Base-by-base conservation (phyloP, 1,284 basidiomycete species). In the Puccinia novopanici region DNA sequence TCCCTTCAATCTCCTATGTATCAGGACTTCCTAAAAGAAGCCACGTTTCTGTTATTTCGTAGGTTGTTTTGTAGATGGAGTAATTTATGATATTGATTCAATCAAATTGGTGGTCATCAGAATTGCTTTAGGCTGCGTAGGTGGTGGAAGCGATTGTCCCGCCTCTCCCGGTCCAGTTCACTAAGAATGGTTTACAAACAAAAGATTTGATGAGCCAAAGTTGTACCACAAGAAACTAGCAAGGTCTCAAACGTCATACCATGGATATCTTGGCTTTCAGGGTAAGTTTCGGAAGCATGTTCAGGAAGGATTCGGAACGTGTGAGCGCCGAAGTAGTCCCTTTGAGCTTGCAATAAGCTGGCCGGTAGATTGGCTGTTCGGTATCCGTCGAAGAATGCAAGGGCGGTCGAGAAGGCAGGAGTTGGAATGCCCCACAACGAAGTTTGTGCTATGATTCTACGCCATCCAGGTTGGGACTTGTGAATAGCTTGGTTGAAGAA, bases 361-460 rank as follows among this genome's bases (percentile, higher is more conserved):
- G 97, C 97, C 55, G 96, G 94, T 81, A 98, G 90, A 82, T 93
- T 89, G 85, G 95, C 96, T 83, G 88, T 88, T 83, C 89, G 87
- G 90, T 98, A 99, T 74, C 97, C 97, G 87, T 99, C 97, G 87
- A 97, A 98, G 92, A 99, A 99, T 83, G 96, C 93, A 74, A 99
- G 90, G 74, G 96, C 95, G 79, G 95, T 96, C 88, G 93, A 94
- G 89, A 94, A 94, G 48, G 94, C 95, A 54, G 96, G 95, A 71
- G 94, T 92, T 83, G 96, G 93, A 86, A 98, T 95, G 87, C 97
- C 96, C 94, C 95, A 98, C 82, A 98, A 92, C 82, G 93, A 91
- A 82, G 93, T 93, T 88, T 99, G 96, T 75, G 97, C 96, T 84
- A 95, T 90, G 83, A 99, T 92, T 84, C 97, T 94, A 86, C 97